Evolutionary conservation across 345 rosid species (phyloP), one percentile per base, ranked within the genome.

Genomic region (Eucalyptus regnans): DNA sequence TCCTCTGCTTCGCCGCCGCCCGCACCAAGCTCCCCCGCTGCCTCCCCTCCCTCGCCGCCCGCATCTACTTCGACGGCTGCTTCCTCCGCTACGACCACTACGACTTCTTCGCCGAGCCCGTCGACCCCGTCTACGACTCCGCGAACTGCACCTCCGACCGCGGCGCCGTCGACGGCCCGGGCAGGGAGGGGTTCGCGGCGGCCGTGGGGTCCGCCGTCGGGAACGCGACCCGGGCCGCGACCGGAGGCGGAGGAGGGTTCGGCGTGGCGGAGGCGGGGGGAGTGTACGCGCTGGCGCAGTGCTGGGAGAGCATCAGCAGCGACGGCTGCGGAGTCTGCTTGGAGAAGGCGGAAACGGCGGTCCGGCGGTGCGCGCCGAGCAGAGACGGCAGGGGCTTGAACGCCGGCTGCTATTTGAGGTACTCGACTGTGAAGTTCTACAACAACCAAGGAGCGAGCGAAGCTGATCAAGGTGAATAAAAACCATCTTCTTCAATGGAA

Each of bases 251-350:
- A 83, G 54, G 52, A 22, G 12, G 81, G 83, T 76, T 76, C 46
- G 87, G 88, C 22, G 54, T 80, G 51, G 87, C 87, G 56, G 96
- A 93, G 25, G 52, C 52, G 48, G 29, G 88, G 2, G 85, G 90
- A 7, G 92, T 91, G 84, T 95, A 93, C 62, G 96, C 94, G 2
- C 81, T 96, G 92, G 96, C 96, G 56, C 99, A 97, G 90, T 97
- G 99, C 88, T 96, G 97, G 97, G 88, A 91, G 12, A 93, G 94
- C 25, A 86, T 95, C 86, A 90, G 89, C 50, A 83, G 83, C 64
- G 87, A 91, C 1, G 93, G 92, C 13, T 97, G 99, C 54, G 86
- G 92, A 79, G 89, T 88, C 11, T 97, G 99, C 89, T 91, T 96
- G 90, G 89, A 87, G 3, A 87, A 54, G 33, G 98, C 98, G 9